Base-by-base conservation (phyloP, 257 asterid genomes). In the Solanum pinnatisectum region DNA sequence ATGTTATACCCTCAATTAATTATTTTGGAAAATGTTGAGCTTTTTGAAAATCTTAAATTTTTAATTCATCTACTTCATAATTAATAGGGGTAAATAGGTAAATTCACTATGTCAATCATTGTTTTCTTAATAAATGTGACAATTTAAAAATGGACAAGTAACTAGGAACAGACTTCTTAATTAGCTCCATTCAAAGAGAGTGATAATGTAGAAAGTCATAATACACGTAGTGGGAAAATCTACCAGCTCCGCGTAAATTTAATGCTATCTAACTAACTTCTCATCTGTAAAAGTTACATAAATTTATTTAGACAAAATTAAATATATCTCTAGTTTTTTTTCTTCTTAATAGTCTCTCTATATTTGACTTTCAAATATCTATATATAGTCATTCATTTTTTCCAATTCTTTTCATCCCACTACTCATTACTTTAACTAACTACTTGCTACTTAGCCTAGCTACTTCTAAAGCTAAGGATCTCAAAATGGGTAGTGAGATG, bases 231-330 rank as follows among this genome's bases (percentile, higher is more conserved):
- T 30, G 42, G 20, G 30, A 30, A 49, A 49, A 81, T 30, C 85
- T 81, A 81, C 68, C 8, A 25, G 37, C 14, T 86, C 88, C 84
- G 84, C 84, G 88, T 86, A 35, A 86, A 72, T 71, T 86, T 86
- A 88, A 88, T 84, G 90, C 87, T 35, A 68, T 73, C 52, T 32
- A 49, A 73, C 44, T 36, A 72, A 35, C 33, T 70, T 83, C 77
- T 71, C 87, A 84, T 83, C 83, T 71, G 83, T 88, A 68, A 44
- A 83, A 67, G n/a, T 12, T 40, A 36, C 81, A 84, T 20, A 84
- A 23, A 60, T 63, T 35, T 46, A 83, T 25, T 36, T 35, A 36
- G 14, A 56, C 23, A 23, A 15, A 33, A 27, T 83, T 18, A 56
- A 56, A 18, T 56, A 18, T 18, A 56, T 56, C n/a, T 6, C n/a